Evolutionary conservation across 2,329 filamentous ascomycete species (phyloP).

Genomic region (Calonectria hawksworthii): DNA sequence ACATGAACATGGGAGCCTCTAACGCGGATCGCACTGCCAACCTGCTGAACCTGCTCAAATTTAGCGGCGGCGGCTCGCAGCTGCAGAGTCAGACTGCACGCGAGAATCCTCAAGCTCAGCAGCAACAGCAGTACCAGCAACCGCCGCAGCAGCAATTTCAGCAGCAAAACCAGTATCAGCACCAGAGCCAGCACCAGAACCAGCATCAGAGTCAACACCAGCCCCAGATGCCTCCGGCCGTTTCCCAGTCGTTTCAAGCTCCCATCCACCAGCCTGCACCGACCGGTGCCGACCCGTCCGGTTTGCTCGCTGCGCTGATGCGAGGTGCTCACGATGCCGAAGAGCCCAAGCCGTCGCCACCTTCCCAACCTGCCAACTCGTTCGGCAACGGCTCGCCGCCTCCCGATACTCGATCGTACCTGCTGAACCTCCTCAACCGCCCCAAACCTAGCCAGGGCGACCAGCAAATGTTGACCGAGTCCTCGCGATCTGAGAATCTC

Average conservation of each 20-base stretch:
- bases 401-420: constrained; percentile 84
- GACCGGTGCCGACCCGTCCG: constrained; percentile 67
- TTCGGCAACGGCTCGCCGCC: constrained; percentile 67
- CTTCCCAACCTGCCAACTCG: constrained; percentile 44
- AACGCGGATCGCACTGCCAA: constrained; percentile 66
- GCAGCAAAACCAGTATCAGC: constrained; percentile 37
- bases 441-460: constrained; percentile 77
- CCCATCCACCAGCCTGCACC: constrained; percentile 71
- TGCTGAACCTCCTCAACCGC: constrained; percentile 88
- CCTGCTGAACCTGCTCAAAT: constrained; percentile 74
- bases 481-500: constrained; percentile 58
- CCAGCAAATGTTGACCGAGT: constrained; percentile 57
- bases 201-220: constrained; percentile 40
- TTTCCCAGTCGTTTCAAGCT: constrained; percentile 48
- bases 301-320: constrained; percentile 72
- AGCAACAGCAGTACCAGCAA: constrained; percentile 42
- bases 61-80: constrained; percentile 59
- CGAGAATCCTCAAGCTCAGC: constrained; percentile 36
- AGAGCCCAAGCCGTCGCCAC: constrained; percentile 49
- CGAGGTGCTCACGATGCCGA: constrained; percentile 68
- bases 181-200: constrained; percentile 37
- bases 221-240: constrained; percentile 30
- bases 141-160: constrained; percentile 40
- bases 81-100: constrained; percentile 51
- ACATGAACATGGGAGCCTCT: constrained; percentile 52